These are phyloP conservation scores for Rhizopogon roseolus DNA, from an alignment of 768 basidiomycete genomes.

Conservation along the genomic window DNA sequence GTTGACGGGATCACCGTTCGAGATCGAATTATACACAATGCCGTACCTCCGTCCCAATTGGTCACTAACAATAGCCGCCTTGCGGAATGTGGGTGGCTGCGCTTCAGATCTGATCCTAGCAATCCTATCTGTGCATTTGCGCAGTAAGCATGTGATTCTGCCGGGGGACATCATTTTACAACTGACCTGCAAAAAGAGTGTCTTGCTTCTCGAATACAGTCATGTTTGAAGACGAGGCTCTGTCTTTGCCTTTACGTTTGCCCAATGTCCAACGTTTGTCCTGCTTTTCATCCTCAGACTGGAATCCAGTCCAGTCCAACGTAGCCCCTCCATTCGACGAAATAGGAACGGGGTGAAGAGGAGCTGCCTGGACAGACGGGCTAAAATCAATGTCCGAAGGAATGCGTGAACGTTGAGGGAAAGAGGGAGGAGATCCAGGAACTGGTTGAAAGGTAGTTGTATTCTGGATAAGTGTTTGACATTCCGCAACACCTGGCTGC, in stretches of 20 bases:
- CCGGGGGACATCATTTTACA: constrained; percentile 2
- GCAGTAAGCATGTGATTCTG: not conserved
- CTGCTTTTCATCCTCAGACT: constrained; percentile 47
- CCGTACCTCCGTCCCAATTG: constrained; percentile 66
- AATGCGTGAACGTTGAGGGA: constrained; percentile 3
- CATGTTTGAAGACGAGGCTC: constrained; percentile 34
- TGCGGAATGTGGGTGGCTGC: constrained; percentile 52
- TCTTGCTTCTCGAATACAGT: constrained; percentile 56
- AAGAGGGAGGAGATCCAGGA: constrained; percentile 14
- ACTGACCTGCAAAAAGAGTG: constrained; percentile 49
- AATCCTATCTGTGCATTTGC: constrained; percentile 46
- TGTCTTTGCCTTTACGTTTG: constrained; percentile 57
- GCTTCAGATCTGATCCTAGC: constrained; percentile 44
- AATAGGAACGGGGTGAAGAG: constrained; percentile 60
- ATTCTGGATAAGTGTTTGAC: constrained; percentile 18
- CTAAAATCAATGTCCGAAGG: constrained; percentile 63
- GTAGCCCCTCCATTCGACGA: constrained; percentile 67
- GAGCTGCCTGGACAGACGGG: constrained; percentile 48
- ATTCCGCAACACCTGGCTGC: constrained; percentile 14
- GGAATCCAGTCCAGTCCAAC: constrained; percentile 67
- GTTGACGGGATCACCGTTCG: constrained; percentile 32
- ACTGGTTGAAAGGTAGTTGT: constrained; percentile 23
- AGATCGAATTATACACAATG: constrained; percentile 39
- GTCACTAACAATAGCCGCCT: constrained; percentile 57
- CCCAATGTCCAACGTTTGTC: constrained; percentile 61